Conservation (phyloP, 2,329 filamentous ascomycete genomes). For the Fusarium penzigii region DNA sequence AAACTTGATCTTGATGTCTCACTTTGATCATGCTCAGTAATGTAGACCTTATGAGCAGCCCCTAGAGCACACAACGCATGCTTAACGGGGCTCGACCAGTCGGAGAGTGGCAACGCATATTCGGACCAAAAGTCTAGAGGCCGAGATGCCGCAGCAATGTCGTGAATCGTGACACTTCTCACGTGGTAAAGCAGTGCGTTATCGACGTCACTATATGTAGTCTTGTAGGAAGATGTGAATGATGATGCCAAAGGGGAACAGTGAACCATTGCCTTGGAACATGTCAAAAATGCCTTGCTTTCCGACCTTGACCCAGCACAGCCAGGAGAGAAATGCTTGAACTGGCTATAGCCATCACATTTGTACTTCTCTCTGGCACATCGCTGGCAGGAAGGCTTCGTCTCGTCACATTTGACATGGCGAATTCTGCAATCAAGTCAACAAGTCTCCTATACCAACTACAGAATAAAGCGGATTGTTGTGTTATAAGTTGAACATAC, state of each 20-base stretch:
- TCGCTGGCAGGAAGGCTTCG: constrained; percentile 8
- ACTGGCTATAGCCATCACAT: constrained; percentile 16
- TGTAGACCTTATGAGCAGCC: constrained; percentile 4
- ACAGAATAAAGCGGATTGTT: too few relatives aligned
- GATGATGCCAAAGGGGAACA: too few relatives aligned
- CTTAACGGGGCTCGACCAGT: constrained; percentile 1
- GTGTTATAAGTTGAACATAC: background rate
- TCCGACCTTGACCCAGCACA: too few relatives aligned
- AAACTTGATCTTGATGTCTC: constrained; percentile 1
- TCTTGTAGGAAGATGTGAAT: too few relatives aligned
- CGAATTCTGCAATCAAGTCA: constrained; percentile 13
- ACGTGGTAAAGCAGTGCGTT: too few relatives aligned
- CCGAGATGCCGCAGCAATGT: background rate
- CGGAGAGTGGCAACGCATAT: constrained; percentile 1
- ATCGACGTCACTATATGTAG: too few relatives aligned
- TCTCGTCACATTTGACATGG: constrained; percentile 20
- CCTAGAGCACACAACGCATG: constrained; percentile 7
- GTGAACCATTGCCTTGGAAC: too few relatives aligned
- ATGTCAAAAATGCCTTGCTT: too few relatives aligned
- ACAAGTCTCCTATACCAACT: background rate
- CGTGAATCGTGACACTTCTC: background rate
- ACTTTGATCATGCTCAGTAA: background rate
- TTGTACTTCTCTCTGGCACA: constrained; percentile 11
- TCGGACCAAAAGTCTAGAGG: constrained; percentile 6
- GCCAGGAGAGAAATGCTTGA: background rate